Evolutionary conservation across 164 flowering plant species (phyloP).

Genomic region (Aristolochia contorta): DNA sequence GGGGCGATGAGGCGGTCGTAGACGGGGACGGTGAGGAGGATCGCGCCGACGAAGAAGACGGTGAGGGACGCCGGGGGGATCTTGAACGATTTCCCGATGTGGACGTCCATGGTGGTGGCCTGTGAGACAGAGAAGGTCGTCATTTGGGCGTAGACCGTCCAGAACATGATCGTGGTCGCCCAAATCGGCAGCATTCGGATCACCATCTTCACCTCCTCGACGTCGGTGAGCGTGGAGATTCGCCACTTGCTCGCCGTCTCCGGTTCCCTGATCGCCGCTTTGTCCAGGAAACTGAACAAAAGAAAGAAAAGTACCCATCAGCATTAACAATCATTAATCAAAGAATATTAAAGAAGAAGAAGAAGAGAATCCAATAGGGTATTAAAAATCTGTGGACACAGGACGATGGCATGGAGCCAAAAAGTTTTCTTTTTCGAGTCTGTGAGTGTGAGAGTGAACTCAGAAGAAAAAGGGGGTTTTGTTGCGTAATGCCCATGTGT

Average conservation of each 20-base stretch:
- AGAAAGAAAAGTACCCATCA: background rate
- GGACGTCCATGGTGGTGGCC: constrained; percentile 78
- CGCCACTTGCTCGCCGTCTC: constrained; percentile 22
- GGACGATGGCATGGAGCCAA: too few relatives aligned
- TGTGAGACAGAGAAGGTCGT: constrained; percentile 81
- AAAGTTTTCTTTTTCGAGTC: too few relatives aligned
- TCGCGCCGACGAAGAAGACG: constrained; percentile 71
- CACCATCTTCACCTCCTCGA: constrained; percentile 33
- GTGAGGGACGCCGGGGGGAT: constrained; percentile 77
- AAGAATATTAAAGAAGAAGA: too few relatives aligned
- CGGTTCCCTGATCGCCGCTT: constrained; percentile 33
- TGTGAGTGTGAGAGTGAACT: too few relatives aligned
- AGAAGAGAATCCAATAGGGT: too few relatives aligned
- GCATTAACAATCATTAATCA: too few relatives aligned
- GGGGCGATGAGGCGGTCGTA: constrained; percentile 60
- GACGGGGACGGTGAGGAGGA: constrained; percentile 63
- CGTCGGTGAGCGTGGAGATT: constrained; percentile 37
- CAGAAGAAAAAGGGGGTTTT: too few relatives aligned
- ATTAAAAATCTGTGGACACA: too few relatives aligned
- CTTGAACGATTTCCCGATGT: constrained; percentile 44
- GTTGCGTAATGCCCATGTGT: too few relatives aligned
- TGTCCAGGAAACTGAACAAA: constrained; percentile 58
- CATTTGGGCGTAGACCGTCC: constrained; percentile 89
- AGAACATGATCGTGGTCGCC: constrained; percentile 82
- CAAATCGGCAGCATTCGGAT: constrained; percentile 57